Percentiles rank a stretch among this genome's conserved stretches.
phyloP scores from a whole-genome alignment of 1,139 yeast species.

The Geotrichum siamense region DNA sequence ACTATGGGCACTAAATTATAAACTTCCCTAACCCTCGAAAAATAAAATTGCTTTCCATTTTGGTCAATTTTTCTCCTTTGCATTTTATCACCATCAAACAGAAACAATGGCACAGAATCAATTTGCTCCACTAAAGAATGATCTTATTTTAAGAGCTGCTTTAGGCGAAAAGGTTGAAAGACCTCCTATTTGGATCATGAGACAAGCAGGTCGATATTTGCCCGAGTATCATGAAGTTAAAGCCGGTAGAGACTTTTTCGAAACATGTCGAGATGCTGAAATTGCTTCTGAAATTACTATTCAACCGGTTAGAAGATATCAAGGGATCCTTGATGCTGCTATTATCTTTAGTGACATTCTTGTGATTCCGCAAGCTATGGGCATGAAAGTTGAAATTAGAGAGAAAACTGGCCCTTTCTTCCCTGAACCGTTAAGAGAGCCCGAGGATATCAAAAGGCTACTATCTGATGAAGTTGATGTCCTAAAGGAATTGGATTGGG shows the following conservation, averaged over 20 bases:
- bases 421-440: constrained; percentile 73
- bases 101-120: constrained; percentile 1
- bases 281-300: constrained; percentile 89
- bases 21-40: neutral
- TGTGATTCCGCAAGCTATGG: constrained; percentile 98
- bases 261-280: constrained; percentile 89
- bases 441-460: constrained; percentile 56
- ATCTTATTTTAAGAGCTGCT: constrained; percentile 85
- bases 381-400: constrained; percentile 87
- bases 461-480: constrained; percentile 57
- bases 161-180: constrained; percentile 76
- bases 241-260: constrained; percentile 82
- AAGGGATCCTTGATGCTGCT: constrained; percentile 91
- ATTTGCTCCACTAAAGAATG: constrained; percentile 57
- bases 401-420: constrained; percentile 95
- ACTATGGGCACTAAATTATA: no score
- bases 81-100: neutral
- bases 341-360: constrained; percentile 91
- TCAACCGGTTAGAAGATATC: constrained; percentile 87
- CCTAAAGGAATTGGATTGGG: constrained; percentile 79
- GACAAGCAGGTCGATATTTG: constrained; percentile 71
- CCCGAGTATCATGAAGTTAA: constrained; percentile 84
- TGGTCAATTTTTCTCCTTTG: neutral
- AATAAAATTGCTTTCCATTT: neutral
- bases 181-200: constrained; percentile 98